A percentile compares a stretch with the other conserved stretches of the same genome.
Evolutionary conservation across 129 eudicot species (phyloP).

Genomic region (Oenanthe sinensis): DNA sequence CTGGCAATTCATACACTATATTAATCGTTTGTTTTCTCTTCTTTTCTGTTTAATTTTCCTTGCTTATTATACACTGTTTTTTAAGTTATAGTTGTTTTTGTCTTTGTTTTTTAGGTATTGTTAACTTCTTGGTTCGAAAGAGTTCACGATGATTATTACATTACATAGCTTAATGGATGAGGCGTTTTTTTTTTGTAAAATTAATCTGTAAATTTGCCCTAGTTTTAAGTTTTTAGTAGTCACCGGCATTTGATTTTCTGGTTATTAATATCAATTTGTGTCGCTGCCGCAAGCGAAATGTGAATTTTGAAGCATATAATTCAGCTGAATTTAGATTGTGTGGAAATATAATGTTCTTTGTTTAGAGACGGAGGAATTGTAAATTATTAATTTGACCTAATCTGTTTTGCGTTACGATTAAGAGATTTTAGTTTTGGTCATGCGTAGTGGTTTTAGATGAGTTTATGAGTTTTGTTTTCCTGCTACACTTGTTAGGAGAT

Average conservation of each 20-base stretch:
- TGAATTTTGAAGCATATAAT: not conserved
- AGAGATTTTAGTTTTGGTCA: not conserved
- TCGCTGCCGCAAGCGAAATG: not conserved
- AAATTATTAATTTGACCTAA: not conserved
- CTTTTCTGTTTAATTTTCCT: constrained; percentile 11
- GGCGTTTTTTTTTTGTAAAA: not conserved
- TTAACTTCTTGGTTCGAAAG: not conserved
- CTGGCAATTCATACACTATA: not conserved
- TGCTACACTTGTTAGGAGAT: not conserved
- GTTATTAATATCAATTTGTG: not conserved
- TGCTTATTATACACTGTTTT: no score
- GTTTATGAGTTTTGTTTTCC: not conserved
- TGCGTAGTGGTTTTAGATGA: not conserved
- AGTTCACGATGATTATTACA: not conserved
- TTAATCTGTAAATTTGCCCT: not conserved
- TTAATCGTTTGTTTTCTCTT: not conserved
- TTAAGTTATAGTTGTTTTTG: not conserved
- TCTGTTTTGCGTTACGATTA: not conserved
- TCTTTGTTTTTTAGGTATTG: not conserved
- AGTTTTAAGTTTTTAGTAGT: not conserved
- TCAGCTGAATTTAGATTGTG: not conserved
- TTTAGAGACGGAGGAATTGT: not conserved
- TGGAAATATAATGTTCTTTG: not conserved
- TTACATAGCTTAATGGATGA: not conserved
- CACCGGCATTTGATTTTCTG: not conserved